Evolutionary conservation across 352 stramenopile species (phyloP), one percentile per base, ranked within the genome.

Genomic region (Thraustochytrium striatum): DNA sequence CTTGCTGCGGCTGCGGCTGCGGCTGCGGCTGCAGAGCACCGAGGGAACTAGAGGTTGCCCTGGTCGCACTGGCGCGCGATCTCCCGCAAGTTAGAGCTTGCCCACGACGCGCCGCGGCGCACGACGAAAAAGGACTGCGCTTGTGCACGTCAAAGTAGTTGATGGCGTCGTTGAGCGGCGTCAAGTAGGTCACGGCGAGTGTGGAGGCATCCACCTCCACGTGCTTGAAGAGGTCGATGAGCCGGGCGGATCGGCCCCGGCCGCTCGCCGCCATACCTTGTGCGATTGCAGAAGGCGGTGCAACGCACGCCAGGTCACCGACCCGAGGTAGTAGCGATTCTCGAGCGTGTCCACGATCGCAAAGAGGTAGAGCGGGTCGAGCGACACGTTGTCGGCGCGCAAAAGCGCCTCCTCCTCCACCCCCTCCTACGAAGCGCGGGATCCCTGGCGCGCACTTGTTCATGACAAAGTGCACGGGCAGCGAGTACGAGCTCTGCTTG

Each of bases 391-490:
- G 8, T 92, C 72, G 25, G 91, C 11, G 7, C 85, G 81, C 36
- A 84, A 83, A 9, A 92, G 81, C 2, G 87, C 89, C 9, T 68
- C 47, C 25, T 91, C 69, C 1, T 88, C 89, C 57, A 91, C 88
- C 39, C 83, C 84, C 1, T 88, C 87, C 39, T 2, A 92, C 62
- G 35, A 39, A 32, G 41, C 62, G 39, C 16, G 62, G 62, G 32
- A 83, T 87, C 72, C 87, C 87, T 16, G 84, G 50, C 8, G 82
- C 87, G 11, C 86, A 57, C 30, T 85, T 79, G 11, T 87, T 84
- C 88, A 92, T 92, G 70, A 93, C 84, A 61, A 91, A 87, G 19
- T 85, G 84, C 1, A 89, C 88, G 30, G 88, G 84, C 3, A 93
- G 87, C 0, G 79, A 84, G 81, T 93, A 94, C 28, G 87, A 93